Evolutionary conservation across 148 eudicot genomes (phyloP), one percentile per base, ranked within the genome.

Genomic region (Chenopodium suecicum): DNA sequence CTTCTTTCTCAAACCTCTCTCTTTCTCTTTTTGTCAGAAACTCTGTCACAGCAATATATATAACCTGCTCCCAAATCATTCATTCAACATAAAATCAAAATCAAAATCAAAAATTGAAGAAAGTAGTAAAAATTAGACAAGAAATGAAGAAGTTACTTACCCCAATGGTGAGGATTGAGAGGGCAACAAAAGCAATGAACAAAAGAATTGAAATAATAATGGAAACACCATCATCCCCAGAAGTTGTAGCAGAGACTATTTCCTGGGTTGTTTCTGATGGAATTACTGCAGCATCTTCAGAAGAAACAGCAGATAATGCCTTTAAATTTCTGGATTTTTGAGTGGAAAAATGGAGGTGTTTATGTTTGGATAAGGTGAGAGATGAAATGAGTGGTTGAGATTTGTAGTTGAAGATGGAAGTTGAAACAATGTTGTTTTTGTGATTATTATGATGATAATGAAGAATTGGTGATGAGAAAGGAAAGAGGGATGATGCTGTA

Each of bases 1-100:
- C 97, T 84, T 95, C 93, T 86, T 88, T 93, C 91, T 90, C 94
- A 84, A 91, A 91, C 80, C 68, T 95, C 29, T 95, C 98, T 52
- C 79, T 87, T 87, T 93, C 98, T 89, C 98, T 93, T 71, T 91
- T 95, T 90, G 82, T 89, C 88, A 95, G 86, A 86, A 89, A 93
- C 81, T 95, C 98, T 54, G 98, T 89, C 88, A 95, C 98, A 8
- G 83, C 95, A 60, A 95, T 89, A 86, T 91, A 95, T 83, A 89
- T 73, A 56, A 94, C 95, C 98, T 94, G 89, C 34, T 50, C 22
- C 31, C 70, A 37, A 31, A 54, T 54, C 4, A 54, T 69, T 5
- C 27, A 9, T 9, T 2, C 3, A 29, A 12, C 1, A 44, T 2
- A 22, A 22, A 17, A 37, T 1, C 7, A 37, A 41, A 17, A 41